A percentile compares a stretch with the other conserved stretches of the same genome.
Conservation (phyloP, 1,284 basidiomycete species). For the Cystobasidiaceae sp. region DNA sequence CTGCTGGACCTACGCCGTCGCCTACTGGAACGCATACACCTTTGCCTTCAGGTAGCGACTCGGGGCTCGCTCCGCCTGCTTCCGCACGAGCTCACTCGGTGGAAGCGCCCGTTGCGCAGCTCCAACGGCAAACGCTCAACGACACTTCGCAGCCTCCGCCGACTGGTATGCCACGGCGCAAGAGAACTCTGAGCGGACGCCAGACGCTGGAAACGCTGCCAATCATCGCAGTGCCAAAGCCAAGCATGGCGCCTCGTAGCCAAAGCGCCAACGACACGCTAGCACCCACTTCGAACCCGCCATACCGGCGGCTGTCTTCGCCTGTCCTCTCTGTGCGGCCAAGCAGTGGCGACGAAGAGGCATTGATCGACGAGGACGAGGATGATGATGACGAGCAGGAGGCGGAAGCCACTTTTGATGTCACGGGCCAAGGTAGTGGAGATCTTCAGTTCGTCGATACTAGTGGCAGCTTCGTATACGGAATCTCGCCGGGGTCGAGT, state of each 20-base stretch:
- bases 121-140: neutral
- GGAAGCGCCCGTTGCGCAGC: neutral
- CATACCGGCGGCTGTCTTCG: conserved; percentile 21
- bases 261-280: neutral
- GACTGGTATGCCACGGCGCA: neutral
- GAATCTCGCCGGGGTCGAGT: no score
- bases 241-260: no score
- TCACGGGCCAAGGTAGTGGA: no score
- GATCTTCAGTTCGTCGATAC: no score
- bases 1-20: no score
- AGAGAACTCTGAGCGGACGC: neutral
- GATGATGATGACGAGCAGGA: conserved; percentile 18
- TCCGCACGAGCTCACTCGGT: neutral
- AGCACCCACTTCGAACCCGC: neutral
- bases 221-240: neutral
- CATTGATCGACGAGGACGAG: neutral
- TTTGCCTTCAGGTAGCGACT: neutral
- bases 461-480: no score
- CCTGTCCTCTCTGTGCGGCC: conserved; percentile 18
- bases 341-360: neutral
- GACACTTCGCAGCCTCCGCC: neutral
- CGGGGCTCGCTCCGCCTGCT: neutral
- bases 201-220: neutral
- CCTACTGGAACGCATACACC: no score
- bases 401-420: no score